A percentile compares a stretch with the other conserved stretches of the same genome.
Conservation (phyloP, 441 rosid genomes). For the Euphorbia schlechtendalii region DNA sequence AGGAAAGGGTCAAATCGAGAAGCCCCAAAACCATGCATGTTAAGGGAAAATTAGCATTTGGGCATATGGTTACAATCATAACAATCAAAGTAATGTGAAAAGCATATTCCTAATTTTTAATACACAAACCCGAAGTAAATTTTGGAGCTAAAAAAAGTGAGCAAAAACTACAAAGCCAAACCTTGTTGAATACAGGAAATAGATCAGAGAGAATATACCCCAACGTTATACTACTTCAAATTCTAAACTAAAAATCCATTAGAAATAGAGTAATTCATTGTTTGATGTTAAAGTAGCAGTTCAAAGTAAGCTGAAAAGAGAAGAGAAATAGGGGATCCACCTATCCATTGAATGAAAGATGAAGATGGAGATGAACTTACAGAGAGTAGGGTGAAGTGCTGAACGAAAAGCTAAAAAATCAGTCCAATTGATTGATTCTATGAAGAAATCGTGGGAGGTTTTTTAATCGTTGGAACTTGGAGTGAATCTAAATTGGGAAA, state of each 20-base stretch:
- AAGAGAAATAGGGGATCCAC: not conserved
- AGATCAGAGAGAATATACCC: not conserved
- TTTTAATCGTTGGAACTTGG: constrained; percentile 24
- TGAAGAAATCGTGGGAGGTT: too few species aligned
- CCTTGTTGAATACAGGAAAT: not conserved
- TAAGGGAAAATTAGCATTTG: not conserved
- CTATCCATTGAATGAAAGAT: not conserved
- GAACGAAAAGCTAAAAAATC: constrained; percentile 9
- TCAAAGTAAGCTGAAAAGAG: not conserved
- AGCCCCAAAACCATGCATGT: not conserved
- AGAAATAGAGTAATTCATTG: not conserved
- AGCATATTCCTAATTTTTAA: not conserved
- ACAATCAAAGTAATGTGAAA: not conserved
- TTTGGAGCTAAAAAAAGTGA: not conserved
- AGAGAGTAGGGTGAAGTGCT: not conserved
- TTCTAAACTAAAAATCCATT: not conserved
- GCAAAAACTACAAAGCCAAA: not conserved
- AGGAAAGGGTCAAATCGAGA: not conserved
- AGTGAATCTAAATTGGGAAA: constrained; percentile 16
- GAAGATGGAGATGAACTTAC: constrained; percentile 5
- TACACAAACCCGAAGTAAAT: not conserved
- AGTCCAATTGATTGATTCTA: not conserved
- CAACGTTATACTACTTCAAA: not conserved
- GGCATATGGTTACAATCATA: not conserved
- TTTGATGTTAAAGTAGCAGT: not conserved